These are phyloP conservation scores for Clavispora phyllophila DNA, from an alignment of 805 yeast genomes.

Conservation along the genomic window DNA sequence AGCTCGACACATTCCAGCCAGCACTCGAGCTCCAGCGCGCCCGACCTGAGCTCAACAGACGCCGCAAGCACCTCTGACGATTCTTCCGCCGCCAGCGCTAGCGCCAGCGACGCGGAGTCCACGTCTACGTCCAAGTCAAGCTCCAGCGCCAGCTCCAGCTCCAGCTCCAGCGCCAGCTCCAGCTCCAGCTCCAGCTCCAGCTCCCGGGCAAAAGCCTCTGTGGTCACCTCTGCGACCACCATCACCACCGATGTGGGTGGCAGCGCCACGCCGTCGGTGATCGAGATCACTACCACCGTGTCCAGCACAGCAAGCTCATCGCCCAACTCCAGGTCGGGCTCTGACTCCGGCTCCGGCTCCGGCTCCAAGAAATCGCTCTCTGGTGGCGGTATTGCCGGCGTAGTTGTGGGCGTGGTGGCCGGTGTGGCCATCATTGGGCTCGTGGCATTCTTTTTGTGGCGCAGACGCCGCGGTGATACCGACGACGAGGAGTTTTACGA, in stretches of 20 bases:
- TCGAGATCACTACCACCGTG: conserved; percentile 20
- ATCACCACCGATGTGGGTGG: conserved; percentile 14
- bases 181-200: conserved; percentile 9
- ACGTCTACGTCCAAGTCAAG: conserved; percentile 5
- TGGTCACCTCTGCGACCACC: conserved; percentile 18
- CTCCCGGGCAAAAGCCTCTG: no score
- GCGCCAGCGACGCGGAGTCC: conserved; percentile 4
- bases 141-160: conserved; percentile 3
- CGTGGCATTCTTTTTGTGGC: conserved; percentile 37
- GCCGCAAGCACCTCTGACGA: neutral
- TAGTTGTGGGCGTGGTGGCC: conserved; percentile 37
- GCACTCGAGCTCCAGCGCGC: conserved; percentile 1
- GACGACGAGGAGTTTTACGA: conserved; percentile 35
- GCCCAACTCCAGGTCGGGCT: conserved; percentile 3
- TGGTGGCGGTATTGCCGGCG: conserved; percentile 39
- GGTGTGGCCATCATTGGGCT: conserved; percentile 29
- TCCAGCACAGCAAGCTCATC: conserved; percentile 4
- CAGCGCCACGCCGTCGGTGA: conserved; percentile 10
- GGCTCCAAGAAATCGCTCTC: conserved; percentile 19
- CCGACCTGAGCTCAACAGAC: neutral
- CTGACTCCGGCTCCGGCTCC: conserved; percentile 2
- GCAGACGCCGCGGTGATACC: conserved; percentile 35
- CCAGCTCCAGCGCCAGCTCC: conserved; percentile 5
- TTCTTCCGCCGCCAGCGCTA: neutral
- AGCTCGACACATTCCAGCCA: conserved; percentile 6